A percentile compares a stretch with the other conserved stretches of the same genome.
phyloP scores from a whole-genome alignment of 2,329 filamentous ascomycete genomes.

The Cordyceps cateniannulata region DNA sequence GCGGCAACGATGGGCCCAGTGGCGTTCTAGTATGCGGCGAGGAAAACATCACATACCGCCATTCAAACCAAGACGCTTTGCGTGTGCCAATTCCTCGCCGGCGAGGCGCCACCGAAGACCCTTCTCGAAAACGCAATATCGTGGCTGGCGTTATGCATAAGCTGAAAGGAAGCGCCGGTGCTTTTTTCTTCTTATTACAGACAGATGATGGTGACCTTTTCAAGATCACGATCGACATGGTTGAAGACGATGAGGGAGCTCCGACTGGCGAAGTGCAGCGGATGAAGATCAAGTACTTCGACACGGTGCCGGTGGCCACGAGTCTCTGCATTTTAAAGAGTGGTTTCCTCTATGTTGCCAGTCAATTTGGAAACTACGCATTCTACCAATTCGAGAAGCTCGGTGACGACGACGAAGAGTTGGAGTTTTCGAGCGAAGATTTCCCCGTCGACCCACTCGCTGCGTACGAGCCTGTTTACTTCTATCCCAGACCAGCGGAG shows the following conservation, averaged over 20 bases:
- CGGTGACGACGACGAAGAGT: conserved; percentile 88
- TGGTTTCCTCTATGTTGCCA: conserved; percentile 87
- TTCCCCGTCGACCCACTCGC: conserved; percentile 70
- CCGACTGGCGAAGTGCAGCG: conserved; percentile 73
- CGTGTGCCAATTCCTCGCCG: conserved; percentile 84
- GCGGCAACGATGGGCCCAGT: conserved; percentile 86
- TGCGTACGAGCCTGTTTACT: conserved; percentile 73
- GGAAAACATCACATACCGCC: conserved; percentile 93
- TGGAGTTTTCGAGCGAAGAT: conserved; percentile 76
- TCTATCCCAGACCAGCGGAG: conserved; percentile 70
- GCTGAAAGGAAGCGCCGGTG: conserved; percentile 71
- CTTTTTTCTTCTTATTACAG: conserved; percentile 95
- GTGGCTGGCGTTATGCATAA: conserved; percentile 96
- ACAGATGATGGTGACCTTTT: conserved; percentile 98
- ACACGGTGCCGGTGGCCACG: conserved; percentile 83
- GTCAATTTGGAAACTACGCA: conserved; percentile 86
- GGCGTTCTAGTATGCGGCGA: conserved; percentile 93
- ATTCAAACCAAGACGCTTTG: conserved; percentile 87
- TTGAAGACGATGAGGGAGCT: conserved; percentile 70
- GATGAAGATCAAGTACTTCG: conserved; percentile 95
- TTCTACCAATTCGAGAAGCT: conserved; percentile 98
- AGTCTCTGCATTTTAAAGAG: conserved; percentile 91
- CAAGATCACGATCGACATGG: conserved; percentile 90
- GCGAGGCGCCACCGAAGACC: conserved; percentile 83
- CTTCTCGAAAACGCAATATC: conserved; percentile 80